These are phyloP conservation scores for Calendula officinalis DNA, from an alignment of 129 eudicot genomes.

Conservation along the genomic window DNA sequence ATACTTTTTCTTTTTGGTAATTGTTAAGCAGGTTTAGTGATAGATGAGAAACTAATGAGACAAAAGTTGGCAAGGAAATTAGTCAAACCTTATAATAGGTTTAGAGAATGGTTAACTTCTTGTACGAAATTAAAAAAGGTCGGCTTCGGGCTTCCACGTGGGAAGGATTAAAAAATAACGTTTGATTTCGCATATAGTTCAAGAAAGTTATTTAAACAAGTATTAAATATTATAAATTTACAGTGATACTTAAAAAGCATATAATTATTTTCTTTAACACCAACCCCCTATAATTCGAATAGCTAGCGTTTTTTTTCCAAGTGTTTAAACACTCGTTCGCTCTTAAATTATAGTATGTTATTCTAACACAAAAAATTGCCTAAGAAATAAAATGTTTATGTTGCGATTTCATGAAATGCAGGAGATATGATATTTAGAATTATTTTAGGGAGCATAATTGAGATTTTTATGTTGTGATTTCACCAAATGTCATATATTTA, in stretches of 20 bases:
- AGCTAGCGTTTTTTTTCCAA: too few species aligned
- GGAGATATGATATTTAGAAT: neutral
- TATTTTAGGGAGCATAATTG: too few species aligned
- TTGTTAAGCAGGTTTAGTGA: slow-evolving; percentile 12
- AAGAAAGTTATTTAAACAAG: neutral
- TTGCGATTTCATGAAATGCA: neutral
- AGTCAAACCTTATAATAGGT: slow-evolving; percentile 31
- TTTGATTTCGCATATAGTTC: slow-evolving; percentile 3
- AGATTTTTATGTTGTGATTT: too few species aligned
- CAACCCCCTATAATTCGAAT: too few species aligned
- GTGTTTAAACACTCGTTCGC: too few species aligned
- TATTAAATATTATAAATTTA: neutral
- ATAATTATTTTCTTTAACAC: neutral
- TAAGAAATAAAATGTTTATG: neutral
- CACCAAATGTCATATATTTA: slow-evolving; percentile 10
- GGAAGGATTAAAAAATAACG: slow-evolving; percentile 7
- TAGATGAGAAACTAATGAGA: slow-evolving; percentile 34
- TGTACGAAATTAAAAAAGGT: slow-evolving; percentile 4
- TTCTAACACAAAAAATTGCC: neutral
- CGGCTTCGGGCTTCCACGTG: slow-evolving; percentile 18
- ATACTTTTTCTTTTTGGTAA: neutral
- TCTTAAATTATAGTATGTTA: neutral
- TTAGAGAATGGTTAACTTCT: slow-evolving; percentile 15
- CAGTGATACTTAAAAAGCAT: too few species aligned
- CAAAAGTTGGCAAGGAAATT: slow-evolving; percentile 31